phyloP scores from a whole-genome alignment of 129 eudicot genomes.

The Deinandra increscens region DNA sequence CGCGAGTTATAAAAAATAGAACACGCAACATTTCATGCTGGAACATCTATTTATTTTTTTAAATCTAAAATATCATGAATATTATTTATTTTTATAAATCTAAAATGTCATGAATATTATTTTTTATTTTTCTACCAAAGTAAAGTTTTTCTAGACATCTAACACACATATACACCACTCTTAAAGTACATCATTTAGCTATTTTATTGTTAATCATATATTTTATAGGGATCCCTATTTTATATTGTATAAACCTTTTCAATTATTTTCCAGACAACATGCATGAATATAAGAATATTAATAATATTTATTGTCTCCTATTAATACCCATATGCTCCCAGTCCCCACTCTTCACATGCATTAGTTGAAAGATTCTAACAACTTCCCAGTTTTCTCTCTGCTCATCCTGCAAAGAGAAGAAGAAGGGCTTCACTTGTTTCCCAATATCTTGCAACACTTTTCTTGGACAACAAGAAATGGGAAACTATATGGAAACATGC shows the following conservation, averaged over 20 bases:
- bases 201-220: background rate
- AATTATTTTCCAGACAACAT: background rate
- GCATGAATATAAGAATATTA: background rate
- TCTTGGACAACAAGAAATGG: slow-evolving; percentile 38
- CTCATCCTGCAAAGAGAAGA: slow-evolving; percentile 12
- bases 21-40: too few relatives aligned
- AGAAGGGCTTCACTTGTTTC: background rate
- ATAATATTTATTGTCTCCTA: slow-evolving; percentile 17
- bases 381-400: slow-evolving; percentile 26
- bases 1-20: too few relatives aligned
- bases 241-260: background rate
- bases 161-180: too few relatives aligned
- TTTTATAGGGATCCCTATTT: too few relatives aligned
- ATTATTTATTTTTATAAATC: too few relatives aligned
- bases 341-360: slow-evolving; percentile 51
- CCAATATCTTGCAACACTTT: slow-evolving; percentile 18
- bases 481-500: slow-evolving; percentile 65
- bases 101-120: too few relatives aligned
- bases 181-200: too few relatives aligned
- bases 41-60: too few relatives aligned
- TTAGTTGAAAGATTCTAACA: slow-evolving; percentile 43
- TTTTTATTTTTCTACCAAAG: background rate
- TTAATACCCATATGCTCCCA: slow-evolving; percentile 27
- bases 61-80: too few relatives aligned
- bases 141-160: too few relatives aligned